phyloP scores from a whole-genome alignment of 2,329 filamentous ascomycete genomes.

The Fusarium chuoi region DNA sequence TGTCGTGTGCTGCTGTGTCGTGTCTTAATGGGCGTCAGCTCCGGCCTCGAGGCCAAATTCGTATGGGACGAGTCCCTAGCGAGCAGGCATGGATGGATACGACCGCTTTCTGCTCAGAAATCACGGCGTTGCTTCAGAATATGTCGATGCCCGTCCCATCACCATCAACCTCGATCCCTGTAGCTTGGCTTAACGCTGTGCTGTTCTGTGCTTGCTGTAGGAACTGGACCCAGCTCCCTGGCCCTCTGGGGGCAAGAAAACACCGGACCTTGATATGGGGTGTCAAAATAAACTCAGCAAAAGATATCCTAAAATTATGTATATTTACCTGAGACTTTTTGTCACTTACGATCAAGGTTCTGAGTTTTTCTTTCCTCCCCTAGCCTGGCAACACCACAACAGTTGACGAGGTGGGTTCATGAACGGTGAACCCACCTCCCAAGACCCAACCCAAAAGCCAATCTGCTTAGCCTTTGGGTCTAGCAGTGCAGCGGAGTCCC shows the following conservation, averaged over 20 bases:
- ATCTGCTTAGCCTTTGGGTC: conserved; percentile 15
- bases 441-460: conserved; percentile 9
- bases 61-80: neutral
- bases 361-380: too few relatives aligned
- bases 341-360: too few relatives aligned
- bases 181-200: neutral
- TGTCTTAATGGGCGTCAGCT: neutral
- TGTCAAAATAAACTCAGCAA: too few relatives aligned
- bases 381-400: neutral
- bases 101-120: conserved; percentile 24
- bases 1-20: conserved; percentile 9
- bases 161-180: conserved; percentile 40
- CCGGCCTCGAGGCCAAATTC: neutral
- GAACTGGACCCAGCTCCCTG: neutral
- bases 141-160: conserved; percentile 39
- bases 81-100: conserved; percentile 21
- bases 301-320: too few relatives aligned
- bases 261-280: too few relatives aligned
- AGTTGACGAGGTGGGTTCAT: conserved; percentile 22
- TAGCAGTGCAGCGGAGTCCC: conserved; percentile 28
- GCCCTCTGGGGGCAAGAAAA: too few relatives aligned
- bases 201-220: neutral
- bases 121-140: conserved; percentile 37
- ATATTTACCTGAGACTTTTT: too few relatives aligned
- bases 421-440: conserved; percentile 18